These are phyloP conservation scores for Dalbergia oliveri DNA, from an alignment of 306 rosid species.

Conservation along the genomic window DNA sequence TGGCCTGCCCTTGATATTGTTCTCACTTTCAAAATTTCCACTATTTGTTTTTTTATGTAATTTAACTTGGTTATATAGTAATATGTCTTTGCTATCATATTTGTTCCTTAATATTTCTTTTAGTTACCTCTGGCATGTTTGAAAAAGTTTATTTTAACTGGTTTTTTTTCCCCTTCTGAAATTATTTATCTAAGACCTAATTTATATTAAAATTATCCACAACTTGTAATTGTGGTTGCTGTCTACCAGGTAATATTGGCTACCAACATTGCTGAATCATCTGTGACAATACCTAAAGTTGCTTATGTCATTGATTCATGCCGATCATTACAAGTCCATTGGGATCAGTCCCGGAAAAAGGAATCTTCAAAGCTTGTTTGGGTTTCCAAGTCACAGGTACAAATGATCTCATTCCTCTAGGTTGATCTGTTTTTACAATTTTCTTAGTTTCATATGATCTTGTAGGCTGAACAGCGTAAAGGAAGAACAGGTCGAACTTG, in stretches of 20 bases:
- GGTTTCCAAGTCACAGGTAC: constrained; percentile 95
- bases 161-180: constrained; percentile 8
- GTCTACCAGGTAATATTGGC: constrained; percentile 82
- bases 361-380: constrained; percentile 76
- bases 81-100: constrained; percentile 27
- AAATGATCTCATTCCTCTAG: constrained; percentile 36
- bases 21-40: neutral
- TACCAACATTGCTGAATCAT: constrained; percentile 93
- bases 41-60: constrained; percentile 12
- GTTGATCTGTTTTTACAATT: constrained; percentile 27
- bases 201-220: constrained; percentile 2
- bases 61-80: neutral
- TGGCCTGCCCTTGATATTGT: too few species aligned
- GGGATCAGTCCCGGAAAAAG: constrained; percentile 67
- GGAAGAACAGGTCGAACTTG: constrained; percentile 99
- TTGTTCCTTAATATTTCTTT: constrained; percentile 27
- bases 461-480: constrained; percentile 85
- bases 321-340: constrained; percentile 83
- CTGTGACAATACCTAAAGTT: constrained; percentile 93
- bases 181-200: neutral
- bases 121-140: constrained; percentile 1
- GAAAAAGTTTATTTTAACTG: neutral
- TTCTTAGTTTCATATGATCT: constrained; percentile 41
- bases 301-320: constrained; percentile 94
- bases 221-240: constrained; percentile 29